A percentile compares a stretch with the other conserved stretches of the same genome.
These are phyloP conservation scores for Ustilago xerochloae DNA, from an alignment of 1,284 basidiomycete genomes.

Conservation along the genomic window DNA sequence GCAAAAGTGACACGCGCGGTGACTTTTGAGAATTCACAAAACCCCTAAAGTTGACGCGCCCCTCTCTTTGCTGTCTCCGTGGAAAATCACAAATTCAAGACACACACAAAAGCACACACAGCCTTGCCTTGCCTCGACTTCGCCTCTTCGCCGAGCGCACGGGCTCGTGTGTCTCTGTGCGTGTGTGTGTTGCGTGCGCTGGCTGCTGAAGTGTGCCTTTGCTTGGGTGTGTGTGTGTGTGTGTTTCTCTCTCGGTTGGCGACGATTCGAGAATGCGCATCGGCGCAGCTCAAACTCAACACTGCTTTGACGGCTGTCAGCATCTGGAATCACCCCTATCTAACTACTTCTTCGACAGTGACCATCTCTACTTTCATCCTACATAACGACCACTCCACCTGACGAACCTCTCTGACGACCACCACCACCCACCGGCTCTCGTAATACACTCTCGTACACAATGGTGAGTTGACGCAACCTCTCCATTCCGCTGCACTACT, in stretches of 20 bases:
- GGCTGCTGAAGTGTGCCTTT: background rate
- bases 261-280: conserved; percentile 3
- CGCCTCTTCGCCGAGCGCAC: conserved; percentile 7
- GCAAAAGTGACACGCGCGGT: background rate
- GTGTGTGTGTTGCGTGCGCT: conserved; percentile 1
- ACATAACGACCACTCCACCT: background rate
- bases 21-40: background rate
- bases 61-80: background rate
- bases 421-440: conserved; percentile 2
- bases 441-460: conserved; percentile 21
- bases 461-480: conserved; percentile 30
- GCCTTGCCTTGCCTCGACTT: background rate
- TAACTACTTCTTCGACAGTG: conserved; percentile 13
- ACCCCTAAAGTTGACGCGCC: conserved; percentile 3
- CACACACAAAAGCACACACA: too few relatives aligned
- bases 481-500: background rate
- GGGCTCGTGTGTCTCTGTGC: background rate
- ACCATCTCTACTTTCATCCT: conserved; percentile 14
- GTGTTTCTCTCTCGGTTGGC: background rate
- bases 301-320: background rate
- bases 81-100: conserved; percentile 4
- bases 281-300: conserved; percentile 5
- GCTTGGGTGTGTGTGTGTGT: conserved; percentile 4
- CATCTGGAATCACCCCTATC: conserved; percentile 23
- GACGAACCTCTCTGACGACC: conserved; percentile 9